A percentile compares a stretch with the other conserved stretches of the same genome.
These are phyloP conservation scores for Boletus rubroflammeus DNA, from an alignment of 768 basidiomycete genomes.

Conservation along the genomic window DNA sequence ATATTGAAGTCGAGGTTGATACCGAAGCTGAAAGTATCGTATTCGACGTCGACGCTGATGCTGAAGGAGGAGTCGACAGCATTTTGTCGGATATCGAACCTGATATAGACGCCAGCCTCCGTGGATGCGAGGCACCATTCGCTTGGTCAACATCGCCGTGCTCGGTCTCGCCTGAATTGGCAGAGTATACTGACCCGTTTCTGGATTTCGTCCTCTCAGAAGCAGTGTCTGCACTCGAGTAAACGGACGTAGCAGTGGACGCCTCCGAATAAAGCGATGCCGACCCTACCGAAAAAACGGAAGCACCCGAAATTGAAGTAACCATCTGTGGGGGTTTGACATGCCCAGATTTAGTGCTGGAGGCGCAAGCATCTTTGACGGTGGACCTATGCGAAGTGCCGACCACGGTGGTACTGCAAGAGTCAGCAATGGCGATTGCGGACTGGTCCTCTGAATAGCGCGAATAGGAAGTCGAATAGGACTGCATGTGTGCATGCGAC, in stretches of 20 bases:
- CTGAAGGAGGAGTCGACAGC: not conserved
- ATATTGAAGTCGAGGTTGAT: conserved; percentile 16
- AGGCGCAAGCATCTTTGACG: not conserved
- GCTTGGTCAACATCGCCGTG: conserved; percentile 8
- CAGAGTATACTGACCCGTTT: conserved; percentile 13
- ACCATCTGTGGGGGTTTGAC: conserved; percentile 19
- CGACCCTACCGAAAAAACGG: conserved; percentile 26
- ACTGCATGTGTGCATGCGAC: conserved; percentile 14
- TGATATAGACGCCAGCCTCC: not conserved
- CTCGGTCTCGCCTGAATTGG: conserved; percentile 14
- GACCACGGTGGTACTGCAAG: conserved; percentile 4
- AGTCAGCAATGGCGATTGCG: not conserved
- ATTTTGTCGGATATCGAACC: conserved; percentile 5
- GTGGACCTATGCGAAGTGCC: not conserved
- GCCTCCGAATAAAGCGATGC: conserved; percentile 26
- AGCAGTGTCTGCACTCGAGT: conserved; percentile 10
- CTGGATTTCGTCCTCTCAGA: conserved; percentile 5
- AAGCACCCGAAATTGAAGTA: conserved; percentile 27
- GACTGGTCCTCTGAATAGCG: conserved; percentile 15
- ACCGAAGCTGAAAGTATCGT: conserved; percentile 6
- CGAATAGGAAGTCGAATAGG: conserved; percentile 16
- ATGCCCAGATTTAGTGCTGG: conserved; percentile 10
- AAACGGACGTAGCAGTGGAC: conserved; percentile 25
- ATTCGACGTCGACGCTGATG: conserved; percentile 1
- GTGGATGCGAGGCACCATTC: not conserved